Evolutionary conservation across 441 rosid species (phyloP).

Genomic region (Aquilaria agallochum): DNA sequence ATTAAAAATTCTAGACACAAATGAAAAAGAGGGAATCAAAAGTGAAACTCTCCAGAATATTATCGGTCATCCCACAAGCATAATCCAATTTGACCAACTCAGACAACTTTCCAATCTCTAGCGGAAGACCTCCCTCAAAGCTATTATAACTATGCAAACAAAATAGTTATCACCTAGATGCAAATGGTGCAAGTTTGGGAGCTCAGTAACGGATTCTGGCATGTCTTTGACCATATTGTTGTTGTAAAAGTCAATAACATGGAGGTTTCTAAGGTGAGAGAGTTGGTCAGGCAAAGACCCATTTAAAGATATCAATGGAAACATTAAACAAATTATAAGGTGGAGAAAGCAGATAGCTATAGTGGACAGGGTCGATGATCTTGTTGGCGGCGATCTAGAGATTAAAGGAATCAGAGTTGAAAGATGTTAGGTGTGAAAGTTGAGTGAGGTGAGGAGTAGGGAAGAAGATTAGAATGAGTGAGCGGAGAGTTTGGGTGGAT

Average conservation of each 20-base stretch:
- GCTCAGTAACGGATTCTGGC: constrained; percentile 20
- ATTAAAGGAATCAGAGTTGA: constrained; percentile 34
- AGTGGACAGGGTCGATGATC: constrained; percentile 46
- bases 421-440: constrained; percentile 49
- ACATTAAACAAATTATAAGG: constrained; percentile 58
- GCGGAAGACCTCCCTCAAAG: constrained; percentile 66
- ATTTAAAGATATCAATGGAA: constrained; percentile 46
- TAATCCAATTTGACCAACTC: constrained; percentile 27
- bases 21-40: no score
- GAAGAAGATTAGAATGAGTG: constrained; percentile 11
- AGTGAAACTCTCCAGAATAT: no score
- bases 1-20: no score
- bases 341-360: constrained; percentile 38
- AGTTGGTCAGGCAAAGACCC: constrained; percentile 56
- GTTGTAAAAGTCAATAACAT: constrained; percentile 60
- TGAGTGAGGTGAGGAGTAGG: constrained; percentile 7
- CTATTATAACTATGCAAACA: constrained; percentile 68
- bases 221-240: constrained; percentile 62
- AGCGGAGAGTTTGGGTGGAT: not conserved
- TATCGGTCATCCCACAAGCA: constrained; percentile 35
- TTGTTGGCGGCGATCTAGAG: constrained; percentile 58
- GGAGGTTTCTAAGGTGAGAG: constrained; percentile 40
- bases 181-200: constrained; percentile 40
- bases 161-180: constrained; percentile 61
- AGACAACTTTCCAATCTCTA: constrained; percentile 36